Conservation (phyloP, 2,329 filamentous ascomycete genomes). For the Annulohypoxylon truncatum region DNA sequence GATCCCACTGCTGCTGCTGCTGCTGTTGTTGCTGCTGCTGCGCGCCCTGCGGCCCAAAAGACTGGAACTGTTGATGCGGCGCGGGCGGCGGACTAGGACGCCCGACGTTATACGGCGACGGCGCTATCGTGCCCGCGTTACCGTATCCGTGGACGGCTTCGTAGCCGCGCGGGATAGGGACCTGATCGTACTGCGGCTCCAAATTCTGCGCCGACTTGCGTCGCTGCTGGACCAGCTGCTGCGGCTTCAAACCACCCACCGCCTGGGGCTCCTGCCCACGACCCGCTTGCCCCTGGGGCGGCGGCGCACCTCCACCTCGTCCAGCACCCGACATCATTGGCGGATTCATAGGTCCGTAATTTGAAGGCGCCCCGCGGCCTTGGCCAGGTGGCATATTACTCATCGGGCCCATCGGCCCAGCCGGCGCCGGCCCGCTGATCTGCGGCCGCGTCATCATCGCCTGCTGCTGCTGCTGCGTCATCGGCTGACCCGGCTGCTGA, state of each 20-base stretch:
- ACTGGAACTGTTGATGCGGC: conserved; percentile 38
- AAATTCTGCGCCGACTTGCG: conserved; percentile 7
- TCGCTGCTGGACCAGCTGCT: conserved; percentile 9
- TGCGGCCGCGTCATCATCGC: conserved; percentile 11
- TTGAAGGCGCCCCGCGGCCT: conserved; percentile 32
- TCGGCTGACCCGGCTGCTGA: conserved; percentile 31
- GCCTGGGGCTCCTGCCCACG: conserved; percentile 33
- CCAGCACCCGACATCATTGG: conserved; percentile 40
- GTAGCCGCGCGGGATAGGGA: conserved; percentile 51
- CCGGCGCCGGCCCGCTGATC: conserved; percentile 25
- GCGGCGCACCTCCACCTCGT: conserved; percentile 23
- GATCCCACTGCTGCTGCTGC: conserved; percentile 34
- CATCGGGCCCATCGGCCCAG: conserved; percentile 29
- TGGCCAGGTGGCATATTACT: conserved; percentile 33
- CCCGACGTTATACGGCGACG: conserved; percentile 48
- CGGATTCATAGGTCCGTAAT: conserved; percentile 36
- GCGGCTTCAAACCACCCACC: conserved; percentile 24
- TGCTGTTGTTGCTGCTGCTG: conserved; percentile 42
- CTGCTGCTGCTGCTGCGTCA: conserved; percentile 19
- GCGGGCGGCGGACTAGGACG: conserved; percentile 32
- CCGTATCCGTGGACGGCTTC: conserved; percentile 51
- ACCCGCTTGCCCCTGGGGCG: conserved; percentile 30
- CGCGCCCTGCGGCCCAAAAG: conserved; percentile 23
- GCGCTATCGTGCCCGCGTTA: conserved; percentile 40
- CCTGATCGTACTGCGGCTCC: conserved; percentile 48